Evolutionary conservation across 441 rosid species (phyloP), one percentile per base, ranked within the genome.

Genomic region (Dalechampia spathulata): DNA sequence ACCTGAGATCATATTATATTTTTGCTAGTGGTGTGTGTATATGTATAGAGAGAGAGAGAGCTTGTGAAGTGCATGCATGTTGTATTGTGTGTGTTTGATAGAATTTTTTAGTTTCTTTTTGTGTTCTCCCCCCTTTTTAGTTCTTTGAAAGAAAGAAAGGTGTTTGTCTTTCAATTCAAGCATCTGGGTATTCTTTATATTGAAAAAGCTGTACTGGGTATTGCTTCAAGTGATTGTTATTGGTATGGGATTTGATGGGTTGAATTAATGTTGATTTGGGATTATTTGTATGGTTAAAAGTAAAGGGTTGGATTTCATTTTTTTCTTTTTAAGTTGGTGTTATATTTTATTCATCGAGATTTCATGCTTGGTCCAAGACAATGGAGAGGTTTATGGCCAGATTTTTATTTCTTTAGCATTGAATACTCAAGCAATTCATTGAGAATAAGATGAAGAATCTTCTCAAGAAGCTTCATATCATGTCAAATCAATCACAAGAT

Each of bases 381-480:
- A 82, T 86, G 97, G 85, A 79, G 81, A 74, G 68, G 86, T 66
- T 64, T 72, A 61, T 69, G 75, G 82, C 77, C 74, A 67, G 81
- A 79, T 72, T 80, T 71, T 71, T 70, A 68, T 37, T 76, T 51
- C 72, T 69, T 71, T 84, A 76, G 76, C 74, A 78, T 76, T 75
- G 70, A 62, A 48, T 42, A 47, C 38, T 47, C 26, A 3, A 14
- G 53, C 40, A 49, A 66, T 42, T 60, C 64, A 45, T 57, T 65
- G 68, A 71, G n/a, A 61, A 50, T 72, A 85, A 64, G 53, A 92
- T 92, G 99, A 92, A 83, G 94, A 88, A 76, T 66, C 62, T 92
- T 66, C 73, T 92, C 7, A 92, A 89, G 86, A 92, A 86, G 74
- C 79, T 92, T 37, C 94, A 86, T 60, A 77, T 83, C 55, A 73